Base-by-base conservation (phyloP, 768 basidiomycete genomes). In the Termitomyces sp. region DNA sequence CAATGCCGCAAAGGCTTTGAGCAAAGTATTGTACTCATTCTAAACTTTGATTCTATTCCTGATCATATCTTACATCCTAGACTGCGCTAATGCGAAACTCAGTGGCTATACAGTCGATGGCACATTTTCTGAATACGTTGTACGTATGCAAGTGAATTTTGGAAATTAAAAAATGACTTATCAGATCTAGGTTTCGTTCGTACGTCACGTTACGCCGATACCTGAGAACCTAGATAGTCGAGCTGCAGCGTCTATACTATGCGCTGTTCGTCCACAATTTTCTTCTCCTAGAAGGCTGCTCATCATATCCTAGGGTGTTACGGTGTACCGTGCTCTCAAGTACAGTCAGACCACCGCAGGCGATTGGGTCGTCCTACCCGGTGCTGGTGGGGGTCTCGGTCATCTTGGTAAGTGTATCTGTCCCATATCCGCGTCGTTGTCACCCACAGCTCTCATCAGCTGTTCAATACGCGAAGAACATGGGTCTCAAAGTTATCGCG, bases 321-420 rank as follows among this genome's bases (percentile, higher is more conserved):
- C 93, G 3, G 90, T 90, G 1, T 95, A 92, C 67, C 87, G 90
- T 57, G 93, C 91, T 0, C 73, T 95, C 63, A 94, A 94, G 70
- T 79, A 87, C 68, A 80, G 82, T 52, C 73, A 81, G 54, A 78
- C 84, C 7, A 76, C 71, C 29, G 80, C 84, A 8, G 88, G 91
- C 31, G 84, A 95, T 55, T 90, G 84, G 83, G 75, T 91, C 59
- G 86, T 85, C 22, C 73, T 93, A 48, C 85, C 88, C 12, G 90
- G 90, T 45, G 90, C 89, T 2, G 90, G 88, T 4, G 88, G 88
- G 56, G 90, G 92, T 15, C 84, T 93, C 33, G 92, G 92, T 8
- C 89, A 92, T 73, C 79, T 95, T 31, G 89, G 82, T 85, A 55
- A 29, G 68, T 45, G 20, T 18, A 3, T 57, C 22, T 28, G 28